Percentiles rank a stretch among this genome's conserved stretches.
phyloP scores from a whole-genome alignment of 2,329 filamentous ascomycete species.

The Aspergillus sp. region DNA sequence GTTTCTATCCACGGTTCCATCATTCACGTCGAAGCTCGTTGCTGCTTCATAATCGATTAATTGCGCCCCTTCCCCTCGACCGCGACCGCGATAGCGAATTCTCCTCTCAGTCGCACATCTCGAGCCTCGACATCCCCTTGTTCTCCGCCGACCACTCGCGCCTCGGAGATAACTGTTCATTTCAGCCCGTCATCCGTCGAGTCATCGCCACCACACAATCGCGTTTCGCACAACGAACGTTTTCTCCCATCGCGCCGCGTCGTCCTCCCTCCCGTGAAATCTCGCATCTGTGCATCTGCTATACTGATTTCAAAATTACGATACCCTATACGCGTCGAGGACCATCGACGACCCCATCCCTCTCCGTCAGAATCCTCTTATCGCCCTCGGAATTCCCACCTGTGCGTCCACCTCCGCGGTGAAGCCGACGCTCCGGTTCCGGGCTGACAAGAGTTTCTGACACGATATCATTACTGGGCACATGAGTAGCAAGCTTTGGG shows the following conservation, averaged over 20 bases:
- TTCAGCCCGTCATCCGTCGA: not conserved
- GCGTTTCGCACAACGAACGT: slow-evolving; percentile 5
- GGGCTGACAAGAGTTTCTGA: slow-evolving; percentile 52
- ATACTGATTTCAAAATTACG: not conserved
- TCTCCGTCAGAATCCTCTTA: slow-evolving; percentile 28
- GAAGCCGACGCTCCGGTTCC: slow-evolving; percentile 80
- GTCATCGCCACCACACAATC: slow-evolving; percentile 24
- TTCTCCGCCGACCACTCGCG: not conserved
- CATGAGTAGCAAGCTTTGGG: slow-evolving; percentile 98
- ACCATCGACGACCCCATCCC: slow-evolving; percentile 10
- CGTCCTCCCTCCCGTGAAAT: not conserved
- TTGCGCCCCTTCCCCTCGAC: slow-evolving; percentile 4
- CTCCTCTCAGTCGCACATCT: slow-evolving; percentile 15
- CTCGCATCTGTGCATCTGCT: not conserved
- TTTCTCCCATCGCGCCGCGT: not conserved
- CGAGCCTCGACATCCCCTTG: not conserved
- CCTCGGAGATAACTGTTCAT: slow-evolving; percentile 14
- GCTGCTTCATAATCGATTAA: not conserved
- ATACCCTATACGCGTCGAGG: slow-evolving; percentile 18
- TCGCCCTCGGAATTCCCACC: slow-evolving; percentile 60
- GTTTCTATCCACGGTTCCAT: slow-evolving; percentile 21
- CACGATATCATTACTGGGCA: slow-evolving; percentile 45
- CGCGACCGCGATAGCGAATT: not conserved
- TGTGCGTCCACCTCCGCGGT: slow-evolving; percentile 73
- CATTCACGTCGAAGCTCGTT: not conserved